Evolutionary conservation across 176 grass and related monocot genomes (phyloP).

Genomic region (Oryza meyeriana): DNA sequence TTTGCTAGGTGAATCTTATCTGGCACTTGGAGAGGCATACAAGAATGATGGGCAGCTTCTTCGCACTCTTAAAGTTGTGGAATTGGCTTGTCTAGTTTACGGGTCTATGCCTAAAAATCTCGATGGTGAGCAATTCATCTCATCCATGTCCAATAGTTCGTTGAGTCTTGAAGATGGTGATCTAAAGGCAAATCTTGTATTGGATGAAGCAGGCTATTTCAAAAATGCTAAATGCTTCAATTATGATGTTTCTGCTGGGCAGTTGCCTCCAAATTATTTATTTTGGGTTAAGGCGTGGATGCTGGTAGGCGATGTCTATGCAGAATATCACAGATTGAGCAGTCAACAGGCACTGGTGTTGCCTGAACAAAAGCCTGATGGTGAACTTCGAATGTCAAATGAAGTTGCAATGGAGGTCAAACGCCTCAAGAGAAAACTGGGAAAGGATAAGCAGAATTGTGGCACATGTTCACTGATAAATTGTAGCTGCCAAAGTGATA

Average conservation of each 20-base stretch:
- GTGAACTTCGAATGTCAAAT: constrained; percentile 76
- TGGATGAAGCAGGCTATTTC: constrained; percentile 43
- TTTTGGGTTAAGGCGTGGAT: constrained; percentile 94
- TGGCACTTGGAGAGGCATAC: constrained; percentile 83
- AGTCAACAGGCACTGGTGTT: constrained; percentile 48
- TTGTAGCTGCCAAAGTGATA: constrained; percentile 94
- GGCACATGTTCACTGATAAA: constrained; percentile 87
- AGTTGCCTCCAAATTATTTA: constrained; percentile 53
- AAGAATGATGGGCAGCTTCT: constrained; percentile 76
- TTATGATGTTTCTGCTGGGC: constrained; percentile 38
- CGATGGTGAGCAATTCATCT: constrained; percentile 86
- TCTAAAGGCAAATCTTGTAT: constrained; percentile 44
- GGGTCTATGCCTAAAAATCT: constrained; percentile 96
- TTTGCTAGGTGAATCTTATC: constrained; percentile 97
- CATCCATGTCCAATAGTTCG: constrained; percentile 66
- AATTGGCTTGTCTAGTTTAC: constrained; percentile 90
- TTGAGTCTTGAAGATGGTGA: constrained; percentile 29
- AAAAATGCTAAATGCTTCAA: constrained; percentile 28
- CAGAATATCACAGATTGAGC: constrained; percentile 72
- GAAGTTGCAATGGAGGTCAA: constrained; percentile 98
- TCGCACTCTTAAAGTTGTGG: constrained; percentile 83
- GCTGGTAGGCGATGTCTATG: constrained; percentile 90
- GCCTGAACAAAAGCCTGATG: constrained; percentile 46
- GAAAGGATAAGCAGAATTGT: constrained; percentile 79
- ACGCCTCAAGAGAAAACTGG: constrained; percentile 93